A percentile compares a stretch with the other conserved stretches of the same genome.
These are phyloP conservation scores for Hemileccinum impolitum DNA, from an alignment of 768 basidiomycete species.

Conservation along the genomic window DNA sequence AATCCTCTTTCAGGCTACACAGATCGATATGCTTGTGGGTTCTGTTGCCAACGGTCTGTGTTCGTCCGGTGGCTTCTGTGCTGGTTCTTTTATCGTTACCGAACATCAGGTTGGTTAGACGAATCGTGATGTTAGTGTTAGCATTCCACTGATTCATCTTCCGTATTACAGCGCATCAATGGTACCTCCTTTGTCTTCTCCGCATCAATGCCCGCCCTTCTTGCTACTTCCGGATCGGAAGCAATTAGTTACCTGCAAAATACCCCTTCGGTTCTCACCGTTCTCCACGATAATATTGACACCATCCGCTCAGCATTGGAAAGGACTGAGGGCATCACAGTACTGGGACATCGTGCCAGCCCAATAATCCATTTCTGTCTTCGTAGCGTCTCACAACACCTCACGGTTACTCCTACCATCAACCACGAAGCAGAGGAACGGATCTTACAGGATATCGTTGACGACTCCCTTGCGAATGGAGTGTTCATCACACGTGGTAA, in stretches of 20 bases:
- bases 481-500: slow-evolving; percentile 85
- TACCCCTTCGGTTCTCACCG: slow-evolving; percentile 69
- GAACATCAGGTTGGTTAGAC: slow-evolving; percentile 70
- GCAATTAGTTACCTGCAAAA: slow-evolving; percentile 76
- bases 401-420: slow-evolving; percentile 27
- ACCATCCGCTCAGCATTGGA: slow-evolving; percentile 79
- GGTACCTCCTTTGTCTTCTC: slow-evolving; percentile 95
- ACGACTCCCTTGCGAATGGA: slow-evolving; percentile 76
- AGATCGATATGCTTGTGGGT: slow-evolving; percentile 94
- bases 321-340: slow-evolving; percentile 71
- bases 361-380: slow-evolving; percentile 86
- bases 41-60: slow-evolving; percentile 82
- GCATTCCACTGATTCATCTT: neutral
- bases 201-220: slow-evolving; percentile 86
- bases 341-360: slow-evolving; percentile 83
- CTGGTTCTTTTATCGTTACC: slow-evolving; percentile 76
- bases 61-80: slow-evolving; percentile 92
- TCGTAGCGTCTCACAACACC: slow-evolving; percentile 32
- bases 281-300: slow-evolving; percentile 78
- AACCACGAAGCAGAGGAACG: slow-evolving; percentile 71
- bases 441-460: slow-evolving; percentile 88
- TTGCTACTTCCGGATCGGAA: slow-evolving; percentile 84
- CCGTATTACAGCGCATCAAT: slow-evolving; percentile 76
- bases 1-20: slow-evolving; percentile 54
- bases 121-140: neutral